Base-by-base conservation (phyloP, 1,284 basidiomycete genomes). In the Pseudozyma hubeiensis region DNA sequence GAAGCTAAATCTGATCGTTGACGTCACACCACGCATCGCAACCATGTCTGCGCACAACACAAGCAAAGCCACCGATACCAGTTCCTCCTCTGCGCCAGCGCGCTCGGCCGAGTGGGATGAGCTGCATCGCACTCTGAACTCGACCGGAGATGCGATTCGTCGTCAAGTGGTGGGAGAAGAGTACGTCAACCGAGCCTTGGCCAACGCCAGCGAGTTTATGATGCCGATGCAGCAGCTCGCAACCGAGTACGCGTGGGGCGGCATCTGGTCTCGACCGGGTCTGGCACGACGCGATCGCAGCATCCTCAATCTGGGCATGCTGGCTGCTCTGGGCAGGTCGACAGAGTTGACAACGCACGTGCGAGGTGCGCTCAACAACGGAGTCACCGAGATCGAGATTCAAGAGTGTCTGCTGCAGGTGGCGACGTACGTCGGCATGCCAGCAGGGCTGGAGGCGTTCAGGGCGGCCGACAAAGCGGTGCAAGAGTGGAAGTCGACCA, bases 361-460 rank as follows among this genome's bases (percentile, higher is more conserved):
- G 13, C 64, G 67, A 47, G 73, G 73, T 10, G 73, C 73, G 4
- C 67, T 75, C 34, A 75, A 63, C 58, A 75, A 75, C 39, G 73
- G 73, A 17, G 52, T 75, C 4, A 72, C 63, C 35, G 64, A 64
- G 46, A 17, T 31, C 31, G 66, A 75, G 53, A 39, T 75, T 5
- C 57, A 64, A 31, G 73, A 75, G 41, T 64, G 67, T 43, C 48
- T 75, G 48, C 59, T 75, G 3, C 66, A 70, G 16, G 72, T 75
- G 11, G 57, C 66, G 29, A 61, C 58, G 19, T 75, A 75, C 35
- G 67, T 66, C 5, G 72, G 72, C 3, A 71, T 71, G 62, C 72
- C 72, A 10, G 72, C 72, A 7, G 66, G 64, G 2, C 54, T 75
- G 67, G 72, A 75, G 35, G 53, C 63, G 9, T 68, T 64, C 50